Base-by-base conservation (phyloP, 441 rosid species). In the Populus hybrid region DNA sequence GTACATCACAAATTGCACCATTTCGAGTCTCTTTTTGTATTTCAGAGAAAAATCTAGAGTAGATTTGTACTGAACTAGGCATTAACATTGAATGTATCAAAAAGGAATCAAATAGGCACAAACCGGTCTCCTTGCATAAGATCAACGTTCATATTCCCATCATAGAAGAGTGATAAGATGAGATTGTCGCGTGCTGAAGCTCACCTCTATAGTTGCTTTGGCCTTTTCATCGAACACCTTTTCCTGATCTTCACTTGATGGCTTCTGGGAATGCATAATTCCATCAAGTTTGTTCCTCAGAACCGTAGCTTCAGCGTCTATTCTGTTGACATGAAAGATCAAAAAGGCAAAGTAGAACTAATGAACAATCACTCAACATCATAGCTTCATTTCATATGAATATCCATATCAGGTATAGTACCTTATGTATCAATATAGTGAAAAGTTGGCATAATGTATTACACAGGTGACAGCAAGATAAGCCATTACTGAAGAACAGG, bases 281-380 rank as follows among this genome's bases (percentile, higher is more conserved):
- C 81, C 81, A 72, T 87, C 93, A 40, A 97, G 97, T 76, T 89
- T 89, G 83, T 81, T 90, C 90, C 90, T 92, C 81, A 97, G 84
- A 73, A 78, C 76, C 69, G 75, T 84, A 76, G 92, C 89, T 90
- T 97, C 99, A 81, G 88, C 92, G 86, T 97, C 94, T 82, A 93
- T 90, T 86, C 99, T 95, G 95, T 73, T 77, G 87, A 79, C 78
- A 81, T 57, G 69, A 38, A 10, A 23, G 23, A 68, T 20, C 9
- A 78, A 78, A 76, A 64, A 80, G 57, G 79, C 64, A 57, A 87
- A 73, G 75, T 76, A 26, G 24, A 77, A 9, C 32, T 40, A 74
- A 85, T 71, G 78, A 80, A 82, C 28, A 71, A 38, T 40, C 67
- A 10, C 28, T 23, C 70, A 46, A 77, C 50, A 2, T 69, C 38